Evolutionary conservation across 768 basidiomycete genomes (phyloP).

Genomic region (Serendipita sp.): DNA sequence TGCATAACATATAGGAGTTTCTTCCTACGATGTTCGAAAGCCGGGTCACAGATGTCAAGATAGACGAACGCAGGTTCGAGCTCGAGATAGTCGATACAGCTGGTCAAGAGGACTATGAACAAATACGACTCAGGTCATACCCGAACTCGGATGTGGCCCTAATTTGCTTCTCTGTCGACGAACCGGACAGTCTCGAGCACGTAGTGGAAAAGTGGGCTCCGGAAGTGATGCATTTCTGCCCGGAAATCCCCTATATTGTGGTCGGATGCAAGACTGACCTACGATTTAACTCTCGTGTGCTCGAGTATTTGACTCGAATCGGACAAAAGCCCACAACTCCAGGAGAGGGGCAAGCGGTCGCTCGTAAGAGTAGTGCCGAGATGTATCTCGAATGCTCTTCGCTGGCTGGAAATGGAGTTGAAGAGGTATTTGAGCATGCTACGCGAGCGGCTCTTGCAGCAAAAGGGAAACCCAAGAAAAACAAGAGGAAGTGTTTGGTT

Average conservation of each 20-base stretch:
- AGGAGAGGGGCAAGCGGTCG: slow-evolving; percentile 10
- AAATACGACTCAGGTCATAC: slow-evolving; percentile 7
- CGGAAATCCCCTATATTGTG: slow-evolving; percentile 14
- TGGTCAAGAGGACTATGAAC: slow-evolving; percentile 8
- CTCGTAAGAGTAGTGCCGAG: neutral
- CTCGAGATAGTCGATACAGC: slow-evolving; percentile 9
- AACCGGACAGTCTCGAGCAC: slow-evolving; percentile 10
- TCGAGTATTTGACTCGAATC: slow-evolving; percentile 12
- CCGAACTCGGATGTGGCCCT: slow-evolving; percentile 10
- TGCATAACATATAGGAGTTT: neutral
- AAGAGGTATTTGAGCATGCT: neutral
- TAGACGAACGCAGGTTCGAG: slow-evolving; percentile 9
- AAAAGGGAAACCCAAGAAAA: no score
- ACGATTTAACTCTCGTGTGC: slow-evolving; percentile 11
- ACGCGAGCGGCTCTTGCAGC: neutral
- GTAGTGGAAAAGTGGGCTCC: slow-evolving; percentile 13
- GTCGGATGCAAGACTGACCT: slow-evolving; percentile 17
- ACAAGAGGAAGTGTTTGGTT: no score
- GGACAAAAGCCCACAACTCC: neutral
- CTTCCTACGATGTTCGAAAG: slow-evolving; percentile 10
- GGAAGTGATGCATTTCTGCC: slow-evolving; percentile 13
- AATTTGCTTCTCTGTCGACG: slow-evolving; percentile 10
- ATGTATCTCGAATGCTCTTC: slow-evolving; percentile 13
- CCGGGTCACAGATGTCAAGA: slow-evolving; percentile 7
- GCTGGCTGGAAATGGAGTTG: slow-evolving; percentile 67